Evolutionary conservation across 331 rosid species (phyloP), one percentile per base, ranked within the genome.

Genomic region (Prunus yedoensis): DNA sequence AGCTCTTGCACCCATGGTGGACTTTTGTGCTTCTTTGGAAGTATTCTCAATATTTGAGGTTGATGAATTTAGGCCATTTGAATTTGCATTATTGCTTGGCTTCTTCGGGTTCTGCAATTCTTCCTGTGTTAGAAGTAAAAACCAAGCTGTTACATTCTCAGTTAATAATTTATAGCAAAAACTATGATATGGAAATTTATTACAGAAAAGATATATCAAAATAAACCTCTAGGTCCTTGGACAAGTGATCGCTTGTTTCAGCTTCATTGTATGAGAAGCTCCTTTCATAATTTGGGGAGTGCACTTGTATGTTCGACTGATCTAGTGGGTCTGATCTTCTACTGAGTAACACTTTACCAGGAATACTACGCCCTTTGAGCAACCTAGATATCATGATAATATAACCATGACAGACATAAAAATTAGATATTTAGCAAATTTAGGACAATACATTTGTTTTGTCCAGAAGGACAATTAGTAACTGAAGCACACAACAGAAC

Each of bases 321-420:
- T 82, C 87, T 3, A 65, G 68, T 4, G 87, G 83, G 25, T 86
- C 89, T 57, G 83, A 74, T 80, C 92, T 88, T 81, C 85, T 89
- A 78, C 91, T 89, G 78, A 91, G 77, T 46, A 93, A 77, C 41
- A 93, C 85, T 84, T 93, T 93, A 60, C 98, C 98, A 28, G 30
- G 30, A 28, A 28, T 28, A 28, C 30, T 28, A 28, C 3, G 30
- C 30, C 30, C 30, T 28, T 91, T 93, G 75, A 91, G 96, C 79
- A 93, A 85, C 87, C 98, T 93, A 82, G 27, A 64, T 66, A 73
- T 52, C 63, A 69, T 30, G 77, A 43, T 12, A n/a, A 35, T 27
- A 70, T 14, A 60, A 28, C 30, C 30, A 28, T 2, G 30, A 28
- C 49, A 45, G 11, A 9, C 28, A 13, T 38, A 46, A 46, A 66